Evolutionary conservation across 1,139 yeast species (phyloP).

Genomic region (Hemisphaericaspora xylofermentans): DNA sequence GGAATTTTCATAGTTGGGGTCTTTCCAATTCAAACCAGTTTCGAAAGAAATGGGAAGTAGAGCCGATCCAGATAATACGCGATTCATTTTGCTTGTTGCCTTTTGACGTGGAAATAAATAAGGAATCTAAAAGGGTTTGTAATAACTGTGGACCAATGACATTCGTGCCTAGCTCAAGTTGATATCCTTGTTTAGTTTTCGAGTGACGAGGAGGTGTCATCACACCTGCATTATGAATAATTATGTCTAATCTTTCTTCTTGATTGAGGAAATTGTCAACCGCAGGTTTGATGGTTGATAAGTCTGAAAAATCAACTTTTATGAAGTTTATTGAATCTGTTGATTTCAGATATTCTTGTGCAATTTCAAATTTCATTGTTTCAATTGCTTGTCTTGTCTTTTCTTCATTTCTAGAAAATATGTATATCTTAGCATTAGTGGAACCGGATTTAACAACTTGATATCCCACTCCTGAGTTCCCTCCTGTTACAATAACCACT

Average conservation of each 20-base stretch:
- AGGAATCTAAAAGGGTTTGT: conserved; percentile 42
- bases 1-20: conserved; percentile 3
- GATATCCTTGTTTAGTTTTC: conserved; percentile 11
- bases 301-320: conserved; percentile 29
- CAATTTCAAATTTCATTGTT: conserved; percentile 9
- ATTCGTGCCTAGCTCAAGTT: conserved; percentile 38
- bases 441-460: conserved; percentile 32
- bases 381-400: conserved; percentile 8
- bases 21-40: conserved; percentile 13
- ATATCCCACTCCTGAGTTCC: conserved; percentile 13
- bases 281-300: conserved; percentile 41
- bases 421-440: conserved; percentile 32
- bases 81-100: conserved; percentile 8
- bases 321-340: conserved; percentile 5
- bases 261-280: conserved; percentile 25
- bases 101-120: conserved; percentile 30
- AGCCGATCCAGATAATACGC: conserved; percentile 48
- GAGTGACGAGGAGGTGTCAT: conserved; percentile 38
- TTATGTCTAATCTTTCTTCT: conserved; percentile 32
- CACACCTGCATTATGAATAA: conserved; percentile 51
- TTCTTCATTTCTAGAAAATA: conserved; percentile 6
- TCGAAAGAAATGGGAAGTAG: conserved; percentile 33
- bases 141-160: conserved; percentile 48
- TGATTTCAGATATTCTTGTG: conserved; percentile 5
- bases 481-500: conserved; percentile 11